Evolutionary conservation across 768 basidiomycete genomes (phyloP), one percentile per base, ranked within the genome.

Genomic region (Auriscalpium microsporum): DNA sequence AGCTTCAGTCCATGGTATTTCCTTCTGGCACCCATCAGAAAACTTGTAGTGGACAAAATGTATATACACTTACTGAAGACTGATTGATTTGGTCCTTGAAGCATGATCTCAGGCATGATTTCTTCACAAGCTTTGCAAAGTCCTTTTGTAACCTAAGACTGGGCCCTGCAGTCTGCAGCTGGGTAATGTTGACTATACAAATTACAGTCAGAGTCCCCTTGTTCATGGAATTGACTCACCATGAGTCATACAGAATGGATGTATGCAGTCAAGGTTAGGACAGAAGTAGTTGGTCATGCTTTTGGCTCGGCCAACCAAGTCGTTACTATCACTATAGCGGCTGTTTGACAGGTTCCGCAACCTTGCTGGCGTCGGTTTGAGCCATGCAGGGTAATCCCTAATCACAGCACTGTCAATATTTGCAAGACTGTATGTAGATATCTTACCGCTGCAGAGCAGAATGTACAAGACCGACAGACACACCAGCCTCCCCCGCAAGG

Each of bases 401-500:
- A 8, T 42, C 40, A 42, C 4, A 7, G 8, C 6, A 42, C 17
- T 14, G 13, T 42, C 40, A 42, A 42, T 5, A 8, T 4, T 14
- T 4, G 40, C 3, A 3, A 1, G 56, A 6, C 35, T 40, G 5
- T 57, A 47, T 28, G 42, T 6, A 48, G 21, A 53, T 54, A 4
- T 28, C 2, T 28, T 54, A 71, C 67, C 65, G 65, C 47, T 61
- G 58, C 17, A 55, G 63, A 53, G 19, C 40, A 0, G 35, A 46
- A 16, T 68, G 60, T 35, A 76, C 55, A 36, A 73, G 62, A 57
- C 28, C 63, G 19, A 55, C 45, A 47, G 57, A 23, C 37, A 54
- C 50, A 45, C 8, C 3, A 1, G 35, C 14, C n/a, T 52, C 53
- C 45, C 13, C 14, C 3, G 0, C 0, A 8, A 48, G 54, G 13